These are phyloP conservation scores for Magnaporthiopsis incrustans DNA, from an alignment of 2,329 filamentous ascomycete genomes.

Conservation along the genomic window DNA sequence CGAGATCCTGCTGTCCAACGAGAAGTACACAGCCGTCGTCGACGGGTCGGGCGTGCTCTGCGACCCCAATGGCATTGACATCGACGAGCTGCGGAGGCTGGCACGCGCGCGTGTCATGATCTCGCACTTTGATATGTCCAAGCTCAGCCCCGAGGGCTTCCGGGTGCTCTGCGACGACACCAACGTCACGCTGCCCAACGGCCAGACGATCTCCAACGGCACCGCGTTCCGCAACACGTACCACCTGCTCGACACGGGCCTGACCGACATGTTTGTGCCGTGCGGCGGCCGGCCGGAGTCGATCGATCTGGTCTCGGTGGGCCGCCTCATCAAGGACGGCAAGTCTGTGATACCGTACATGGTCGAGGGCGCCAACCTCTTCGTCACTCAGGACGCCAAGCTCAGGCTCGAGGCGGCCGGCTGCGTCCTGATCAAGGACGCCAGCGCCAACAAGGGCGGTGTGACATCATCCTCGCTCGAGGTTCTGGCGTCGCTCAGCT, in stretches of 20 bases:
- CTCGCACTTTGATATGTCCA: conserved; percentile 71
- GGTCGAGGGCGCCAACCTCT: conserved; percentile 90
- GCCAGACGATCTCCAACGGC: conserved; percentile 83
- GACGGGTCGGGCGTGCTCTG: conserved; percentile 93
- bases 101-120: conserved; percentile 89
- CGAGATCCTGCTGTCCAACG: conserved; percentile 90
- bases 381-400: conserved; percentile 98
- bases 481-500: conserved; percentile 87
- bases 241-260: conserved; percentile 71
- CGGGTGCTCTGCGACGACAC: conserved; percentile 86
- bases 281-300: conserved; percentile 95
- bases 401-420: conserved; percentile 91
- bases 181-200: conserved; percentile 78
- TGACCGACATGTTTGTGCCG: conserved; percentile 86
- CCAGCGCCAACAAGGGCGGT: conserved; percentile 96
- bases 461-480: conserved; percentile 96
- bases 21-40: conserved; percentile 93
- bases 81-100: conserved; percentile 69
- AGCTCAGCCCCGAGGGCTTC: conserved; percentile 83
- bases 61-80: conserved; percentile 83
- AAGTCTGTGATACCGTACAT: conserved; percentile 87
- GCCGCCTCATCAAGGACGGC: conserved; percentile 81
- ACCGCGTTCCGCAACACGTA: conserved; percentile 97
- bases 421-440: conserved; percentile 93
- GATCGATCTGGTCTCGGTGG: conserved; percentile 83